phyloP scores from a whole-genome alignment of 2,329 filamentous ascomycete species.

The Gnomoniopsis smithogilvyi region DNA sequence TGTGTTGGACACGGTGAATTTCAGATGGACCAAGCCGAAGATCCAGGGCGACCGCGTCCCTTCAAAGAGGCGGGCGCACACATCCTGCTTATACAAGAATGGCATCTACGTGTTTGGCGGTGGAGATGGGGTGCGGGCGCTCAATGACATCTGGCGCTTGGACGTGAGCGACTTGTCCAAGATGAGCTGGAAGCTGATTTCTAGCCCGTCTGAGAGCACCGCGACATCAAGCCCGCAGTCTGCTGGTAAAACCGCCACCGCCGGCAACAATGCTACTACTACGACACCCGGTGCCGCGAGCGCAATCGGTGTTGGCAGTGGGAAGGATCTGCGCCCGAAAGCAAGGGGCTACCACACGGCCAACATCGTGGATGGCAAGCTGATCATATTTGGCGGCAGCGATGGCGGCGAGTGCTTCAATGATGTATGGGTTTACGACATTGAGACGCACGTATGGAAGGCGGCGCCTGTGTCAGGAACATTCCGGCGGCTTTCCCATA shows the following conservation, averaged over 20 bases:
- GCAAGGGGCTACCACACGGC: constrained; percentile 69
- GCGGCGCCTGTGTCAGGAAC: constrained; percentile 56
- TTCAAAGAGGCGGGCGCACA: constrained; percentile 63
- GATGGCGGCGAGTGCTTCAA: constrained; percentile 71
- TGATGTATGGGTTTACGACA: constrained; percentile 71
- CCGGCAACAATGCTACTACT: constrained; percentile 7
- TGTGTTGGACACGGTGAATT: constrained; percentile 68
- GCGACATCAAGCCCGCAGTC: constrained; percentile 20
- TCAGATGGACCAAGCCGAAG: constrained; percentile 61
- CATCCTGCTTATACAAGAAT: constrained; percentile 68
- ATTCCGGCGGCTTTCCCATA: constrained; percentile 65
- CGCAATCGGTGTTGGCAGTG: constrained; percentile 3
- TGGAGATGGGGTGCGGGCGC: constrained; percentile 65
- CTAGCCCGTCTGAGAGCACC: constrained; percentile 31
- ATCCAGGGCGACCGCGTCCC: constrained; percentile 57
- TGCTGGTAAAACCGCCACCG: constrained; percentile 22
- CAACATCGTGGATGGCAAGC: constrained; percentile 69
- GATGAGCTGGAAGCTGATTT: constrained; percentile 67
- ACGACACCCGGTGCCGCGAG: constrained; percentile 9
- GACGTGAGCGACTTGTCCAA: constrained; percentile 64
- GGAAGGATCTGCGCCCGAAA: constrained; percentile 49
- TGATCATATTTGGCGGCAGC: constrained; percentile 68
- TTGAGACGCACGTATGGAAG: constrained; percentile 60
- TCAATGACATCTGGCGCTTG: constrained; percentile 71
- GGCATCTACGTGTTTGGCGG: constrained; percentile 72